phyloP scores from a whole-genome alignment of 148 eudicot genomes.

The Nyssa sinensis region DNA sequence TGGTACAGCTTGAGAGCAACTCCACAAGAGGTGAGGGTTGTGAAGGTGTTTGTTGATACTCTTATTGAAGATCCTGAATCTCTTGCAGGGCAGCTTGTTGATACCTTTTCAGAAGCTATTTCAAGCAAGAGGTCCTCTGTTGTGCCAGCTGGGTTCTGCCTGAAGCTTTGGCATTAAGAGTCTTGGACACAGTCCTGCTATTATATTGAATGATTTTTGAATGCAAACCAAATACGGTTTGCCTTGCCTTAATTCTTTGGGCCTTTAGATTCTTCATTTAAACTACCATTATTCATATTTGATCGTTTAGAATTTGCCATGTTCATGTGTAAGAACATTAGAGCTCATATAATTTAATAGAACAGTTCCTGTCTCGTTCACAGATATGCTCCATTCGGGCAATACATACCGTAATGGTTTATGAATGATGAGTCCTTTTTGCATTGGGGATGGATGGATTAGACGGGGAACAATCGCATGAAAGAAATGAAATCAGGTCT shows the following conservation, averaged over 20 bases:
- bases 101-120: conserved; percentile 62
- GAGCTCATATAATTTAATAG: not conserved
- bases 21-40: conserved; percentile 64
- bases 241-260: not conserved
- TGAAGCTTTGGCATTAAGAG: conserved; percentile 79
- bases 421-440: no score
- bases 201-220: not conserved
- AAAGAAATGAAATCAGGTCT: no score
- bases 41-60: conserved; percentile 66
- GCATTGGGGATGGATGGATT: no score
- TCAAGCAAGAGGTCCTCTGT: conserved; percentile 50
- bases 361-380: not conserved
- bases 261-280: conserved; percentile 1
- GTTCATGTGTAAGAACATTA: conserved; percentile 7
- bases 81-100: conserved; percentile 79
- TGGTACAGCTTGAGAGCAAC: conserved; percentile 89
- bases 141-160: conserved; percentile 63
- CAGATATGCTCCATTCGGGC: no score
- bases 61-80: conserved; percentile 63
- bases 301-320: not conserved
- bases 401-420: no score
- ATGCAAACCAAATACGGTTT: not conserved
- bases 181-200: not conserved
- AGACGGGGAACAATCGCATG: no score
- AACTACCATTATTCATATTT: conserved; percentile 7